Conservation (phyloP, 164 flowering plant species). For the Vitis amurensis region DNA sequence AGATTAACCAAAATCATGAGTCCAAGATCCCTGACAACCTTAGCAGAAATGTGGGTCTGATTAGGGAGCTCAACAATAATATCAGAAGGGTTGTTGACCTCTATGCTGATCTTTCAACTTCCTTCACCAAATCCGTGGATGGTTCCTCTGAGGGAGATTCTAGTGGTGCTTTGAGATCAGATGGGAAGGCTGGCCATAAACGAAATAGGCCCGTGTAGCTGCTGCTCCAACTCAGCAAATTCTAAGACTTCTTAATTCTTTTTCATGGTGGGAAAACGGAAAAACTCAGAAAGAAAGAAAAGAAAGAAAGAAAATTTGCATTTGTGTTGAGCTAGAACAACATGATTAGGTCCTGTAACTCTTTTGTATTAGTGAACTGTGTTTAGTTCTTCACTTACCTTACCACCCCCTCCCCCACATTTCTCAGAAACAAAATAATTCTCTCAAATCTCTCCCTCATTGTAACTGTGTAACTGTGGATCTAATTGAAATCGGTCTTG, state of each 20-base stretch:
- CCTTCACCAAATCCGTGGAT: conserved; percentile 50
- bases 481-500: conserved; percentile 24
- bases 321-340: conserved; percentile 12
- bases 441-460: conserved; percentile 4
- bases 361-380: conserved; percentile 14
- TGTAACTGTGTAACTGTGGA: conserved; percentile 25
- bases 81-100: conserved; percentile 65
- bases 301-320: background rate
- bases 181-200: conserved; percentile 46
- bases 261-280: conserved; percentile 3
- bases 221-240: background rate
- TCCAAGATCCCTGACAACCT: conserved; percentile 63
- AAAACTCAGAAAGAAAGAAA: no score
- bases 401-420: background rate
- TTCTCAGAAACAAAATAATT: conserved; percentile 18
- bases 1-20: conserved; percentile 72
- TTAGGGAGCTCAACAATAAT: conserved; percentile 69
- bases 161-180: conserved; percentile 41
- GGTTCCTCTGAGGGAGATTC: conserved; percentile 57
- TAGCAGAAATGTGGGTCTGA: conserved; percentile 61
- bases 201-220: conserved; percentile 38
- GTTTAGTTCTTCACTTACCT: conserved; percentile 9
- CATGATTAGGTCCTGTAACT: conserved; percentile 22
- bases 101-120: conserved; percentile 55
- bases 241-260: conserved; percentile 2